Evolutionary conservation across 805 yeast species (phyloP).

Genomic region (Candida peoriensis): DNA sequence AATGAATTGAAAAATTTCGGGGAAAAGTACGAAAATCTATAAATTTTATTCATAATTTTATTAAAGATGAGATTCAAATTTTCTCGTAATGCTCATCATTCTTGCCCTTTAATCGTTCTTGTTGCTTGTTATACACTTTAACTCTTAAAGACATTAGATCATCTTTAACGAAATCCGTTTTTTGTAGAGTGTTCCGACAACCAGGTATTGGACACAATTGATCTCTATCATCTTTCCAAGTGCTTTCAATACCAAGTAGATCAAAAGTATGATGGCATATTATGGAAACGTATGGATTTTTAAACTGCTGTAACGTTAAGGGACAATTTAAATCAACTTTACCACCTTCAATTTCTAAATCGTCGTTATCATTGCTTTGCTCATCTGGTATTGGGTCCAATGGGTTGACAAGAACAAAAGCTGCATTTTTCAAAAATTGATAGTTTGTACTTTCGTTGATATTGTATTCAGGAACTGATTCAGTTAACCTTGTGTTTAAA

Average conservation of each 20-base stretch:
- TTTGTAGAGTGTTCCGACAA: constrained; percentile 28
- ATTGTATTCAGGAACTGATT: background rate
- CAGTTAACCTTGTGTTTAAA: background rate
- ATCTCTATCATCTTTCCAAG: constrained; percentile 17
- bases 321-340: constrained; percentile 66
- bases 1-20: too few species aligned
- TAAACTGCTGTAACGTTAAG: constrained; percentile 47
- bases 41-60: background rate
- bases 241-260: constrained; percentile 36
- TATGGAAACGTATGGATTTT: constrained; percentile 48
- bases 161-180: constrained; percentile 40
- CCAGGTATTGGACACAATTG: constrained; percentile 58
- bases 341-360: constrained; percentile 65
- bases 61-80: too few species aligned
- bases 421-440: constrained; percentile 34
- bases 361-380: constrained; percentile 45
- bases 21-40: too few species aligned
- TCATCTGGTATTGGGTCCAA: constrained; percentile 53
- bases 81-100: constrained; percentile 10
- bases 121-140: constrained; percentile 29
- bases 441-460: constrained; percentile 8
- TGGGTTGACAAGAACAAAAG: constrained; percentile 53
- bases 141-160: constrained; percentile 53
- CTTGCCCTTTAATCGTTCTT: constrained; percentile 6
- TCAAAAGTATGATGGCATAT: constrained; percentile 65